A percentile compares a stretch with the other conserved stretches of the same genome.
Evolutionary conservation across 208 protist genomes (phyloP).

Genomic region (Angomonas ambiguus): DNA sequence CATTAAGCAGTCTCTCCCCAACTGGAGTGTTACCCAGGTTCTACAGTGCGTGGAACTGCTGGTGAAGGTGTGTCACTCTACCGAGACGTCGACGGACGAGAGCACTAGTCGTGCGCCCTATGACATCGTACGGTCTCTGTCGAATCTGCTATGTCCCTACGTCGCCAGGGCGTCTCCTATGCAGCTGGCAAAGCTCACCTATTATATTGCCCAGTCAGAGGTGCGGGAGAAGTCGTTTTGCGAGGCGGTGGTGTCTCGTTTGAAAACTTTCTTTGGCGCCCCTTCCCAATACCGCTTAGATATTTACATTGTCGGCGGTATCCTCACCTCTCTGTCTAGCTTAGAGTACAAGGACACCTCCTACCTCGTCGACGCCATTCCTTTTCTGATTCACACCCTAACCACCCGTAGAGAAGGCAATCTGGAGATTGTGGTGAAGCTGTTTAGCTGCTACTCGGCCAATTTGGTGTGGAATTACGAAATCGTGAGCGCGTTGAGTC

Average conservation of each 20-base stretch:
- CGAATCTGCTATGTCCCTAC: slow-evolving; percentile 34
- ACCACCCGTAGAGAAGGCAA: neutral
- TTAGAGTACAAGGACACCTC: neutral
- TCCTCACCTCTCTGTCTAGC: neutral
- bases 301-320: neutral
- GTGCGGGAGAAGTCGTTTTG: slow-evolving; percentile 78
- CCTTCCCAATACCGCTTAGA: neutral
- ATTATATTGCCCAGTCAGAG: slow-evolving; percentile 48
- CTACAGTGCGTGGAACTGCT: neutral
- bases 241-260: slow-evolving; percentile 33
- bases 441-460: neutral
- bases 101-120: neutral
- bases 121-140: slow-evolving; percentile 47
- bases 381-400: neutral
- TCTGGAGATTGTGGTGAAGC: neutral
- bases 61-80: neutral
- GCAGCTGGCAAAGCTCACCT: slow-evolving; percentile 58
- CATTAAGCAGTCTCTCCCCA: neutral
- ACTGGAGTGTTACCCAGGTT: neutral
- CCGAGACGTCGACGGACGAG: neutral
- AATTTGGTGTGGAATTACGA: neutral
- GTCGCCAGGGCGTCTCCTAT: slow-evolving; percentile 46
- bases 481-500: neutral
- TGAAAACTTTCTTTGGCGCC: slow-evolving; percentile 25
- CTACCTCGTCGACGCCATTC: neutral